These are phyloP conservation scores for Tuber indicum DNA, from an alignment of 495 filamentous ascomycete genomes.

Conservation along the genomic window DNA sequence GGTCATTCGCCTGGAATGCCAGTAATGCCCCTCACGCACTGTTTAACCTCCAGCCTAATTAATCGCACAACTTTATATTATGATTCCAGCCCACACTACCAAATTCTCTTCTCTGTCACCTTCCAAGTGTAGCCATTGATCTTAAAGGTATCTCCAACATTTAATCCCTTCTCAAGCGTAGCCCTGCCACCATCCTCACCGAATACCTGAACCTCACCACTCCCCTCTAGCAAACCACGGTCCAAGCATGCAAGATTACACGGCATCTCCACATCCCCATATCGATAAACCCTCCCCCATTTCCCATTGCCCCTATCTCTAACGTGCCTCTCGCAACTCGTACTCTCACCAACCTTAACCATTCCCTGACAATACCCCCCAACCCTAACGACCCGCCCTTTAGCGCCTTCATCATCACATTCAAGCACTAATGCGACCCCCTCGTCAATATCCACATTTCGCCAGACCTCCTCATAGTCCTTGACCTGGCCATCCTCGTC, in stretches of 20 bases:
- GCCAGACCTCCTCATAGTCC: conserved; percentile 38
- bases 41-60: background rate
- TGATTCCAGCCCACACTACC: conserved; percentile 12
- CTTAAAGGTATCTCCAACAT: conserved; percentile 16
- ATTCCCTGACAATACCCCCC: conserved; percentile 34
- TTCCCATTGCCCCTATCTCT: conserved; percentile 45
- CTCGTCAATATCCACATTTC: conserved; percentile 17
- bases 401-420: conserved; percentile 19
- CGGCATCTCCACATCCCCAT: conserved; percentile 16
- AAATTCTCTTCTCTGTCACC: conserved; percentile 21
- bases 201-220: background rate
- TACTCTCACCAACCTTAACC: conserved; percentile 53
- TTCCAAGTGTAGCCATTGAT: conserved; percentile 29
- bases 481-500: conserved; percentile 34
- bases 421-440: conserved; percentile 19
- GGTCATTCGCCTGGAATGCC: background rate
- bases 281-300: conserved; percentile 25
- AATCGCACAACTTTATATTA: background rate
- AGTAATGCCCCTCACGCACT: background rate
- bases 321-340: conserved; percentile 46
- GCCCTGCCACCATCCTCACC: background rate
- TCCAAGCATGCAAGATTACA: conserved; percentile 30
- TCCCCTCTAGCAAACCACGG: background rate
- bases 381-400: conserved; percentile 26
- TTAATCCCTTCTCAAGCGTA: conserved; percentile 15